Conservation (phyloP, 2,329 filamentous ascomycete species). For the Escovopsis sp. region DNA sequence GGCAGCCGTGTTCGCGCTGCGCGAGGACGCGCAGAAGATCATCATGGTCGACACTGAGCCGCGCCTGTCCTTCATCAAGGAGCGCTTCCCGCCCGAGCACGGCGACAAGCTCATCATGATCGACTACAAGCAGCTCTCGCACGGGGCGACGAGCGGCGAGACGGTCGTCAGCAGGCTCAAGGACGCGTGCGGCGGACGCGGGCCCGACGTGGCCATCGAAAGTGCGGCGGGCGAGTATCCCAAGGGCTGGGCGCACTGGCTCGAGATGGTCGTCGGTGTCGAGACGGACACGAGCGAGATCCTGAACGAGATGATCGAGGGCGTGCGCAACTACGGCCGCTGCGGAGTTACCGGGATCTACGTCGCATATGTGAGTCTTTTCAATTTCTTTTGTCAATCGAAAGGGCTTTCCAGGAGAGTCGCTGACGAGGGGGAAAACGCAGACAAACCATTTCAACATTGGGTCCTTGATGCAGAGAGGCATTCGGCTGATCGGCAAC, state of each 20-base stretch:
- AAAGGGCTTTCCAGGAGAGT: no score
- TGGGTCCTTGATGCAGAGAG: conserved; percentile 71
- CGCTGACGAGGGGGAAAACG: neutral
- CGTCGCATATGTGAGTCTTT: conserved; percentile 38
- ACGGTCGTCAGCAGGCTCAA: conserved; percentile 60
- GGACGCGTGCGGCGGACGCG: conserved; percentile 55
- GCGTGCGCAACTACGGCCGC: conserved; percentile 57
- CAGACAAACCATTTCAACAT: conserved; percentile 14
- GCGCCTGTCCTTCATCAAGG: conserved; percentile 53
- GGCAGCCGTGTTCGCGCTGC: conserved; percentile 58
- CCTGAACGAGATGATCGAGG: conserved; percentile 64
- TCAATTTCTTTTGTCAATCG: no score
- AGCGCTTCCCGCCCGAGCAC: conserved; percentile 38
- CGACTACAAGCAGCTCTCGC: conserved; percentile 47
- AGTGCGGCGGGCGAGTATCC: conserved; percentile 46
- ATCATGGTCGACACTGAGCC: conserved; percentile 66
- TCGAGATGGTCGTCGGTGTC: conserved; percentile 45
- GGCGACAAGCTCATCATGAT: conserved; percentile 47
- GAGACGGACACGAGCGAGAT: conserved; percentile 80
- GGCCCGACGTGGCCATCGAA: conserved; percentile 62
- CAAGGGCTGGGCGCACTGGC: conserved; percentile 45
- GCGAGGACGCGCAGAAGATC: conserved; percentile 59
- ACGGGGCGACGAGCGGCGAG: conserved; percentile 39
- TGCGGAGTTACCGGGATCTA: conserved; percentile 64
- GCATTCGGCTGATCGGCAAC: conserved; percentile 61